These are phyloP conservation scores for Populus hybrid DNA, from an alignment of 441 rosid species.

Conservation along the genomic window DNA sequence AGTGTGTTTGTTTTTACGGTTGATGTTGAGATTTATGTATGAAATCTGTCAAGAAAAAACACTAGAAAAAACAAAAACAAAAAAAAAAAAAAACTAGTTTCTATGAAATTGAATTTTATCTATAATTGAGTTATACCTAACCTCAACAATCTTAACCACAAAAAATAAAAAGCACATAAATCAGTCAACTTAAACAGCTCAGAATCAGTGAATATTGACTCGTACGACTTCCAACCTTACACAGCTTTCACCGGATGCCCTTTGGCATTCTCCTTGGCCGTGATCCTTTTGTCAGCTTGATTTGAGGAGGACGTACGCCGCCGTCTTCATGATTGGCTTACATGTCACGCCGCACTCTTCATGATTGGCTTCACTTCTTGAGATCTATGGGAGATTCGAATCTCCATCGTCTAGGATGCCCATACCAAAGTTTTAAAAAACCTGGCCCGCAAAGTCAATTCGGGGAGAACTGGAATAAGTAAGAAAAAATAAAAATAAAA, in stretches of 20 bases:
- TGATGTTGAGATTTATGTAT: too few relatives aligned
- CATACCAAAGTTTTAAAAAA: not conserved
- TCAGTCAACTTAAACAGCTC: slow-evolving; percentile 69
- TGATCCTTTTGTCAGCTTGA: slow-evolving; percentile 75
- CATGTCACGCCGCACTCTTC: slow-evolving; percentile 21
- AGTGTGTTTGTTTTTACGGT: too few relatives aligned
- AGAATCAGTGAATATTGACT: slow-evolving; percentile 60
- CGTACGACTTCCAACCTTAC: slow-evolving; percentile 83
- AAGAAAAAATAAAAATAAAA: too few relatives aligned
- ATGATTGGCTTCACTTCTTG: slow-evolving; percentile 54
- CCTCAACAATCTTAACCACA: too few relatives aligned
- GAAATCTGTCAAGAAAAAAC: too few relatives aligned
- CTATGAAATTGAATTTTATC: too few relatives aligned
- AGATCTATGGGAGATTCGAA: slow-evolving; percentile 27
- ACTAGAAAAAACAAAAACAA: too few relatives aligned
- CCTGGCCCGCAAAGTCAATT: too few relatives aligned
- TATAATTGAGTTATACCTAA: too few relatives aligned
- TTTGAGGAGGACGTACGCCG: slow-evolving; percentile 44
- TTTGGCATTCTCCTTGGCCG: slow-evolving; percentile 88
- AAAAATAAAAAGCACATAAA: not conserved
- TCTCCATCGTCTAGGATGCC: slow-evolving; percentile 24
- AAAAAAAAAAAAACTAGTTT: too few relatives aligned
- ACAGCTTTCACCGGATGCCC: slow-evolving; percentile 97
- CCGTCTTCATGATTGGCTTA: slow-evolving; percentile 78
- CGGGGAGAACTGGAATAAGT: too few relatives aligned